Base-by-base conservation (phyloP, 1,284 basidiomycete genomes). In the Trametes hirsuta region DNA sequence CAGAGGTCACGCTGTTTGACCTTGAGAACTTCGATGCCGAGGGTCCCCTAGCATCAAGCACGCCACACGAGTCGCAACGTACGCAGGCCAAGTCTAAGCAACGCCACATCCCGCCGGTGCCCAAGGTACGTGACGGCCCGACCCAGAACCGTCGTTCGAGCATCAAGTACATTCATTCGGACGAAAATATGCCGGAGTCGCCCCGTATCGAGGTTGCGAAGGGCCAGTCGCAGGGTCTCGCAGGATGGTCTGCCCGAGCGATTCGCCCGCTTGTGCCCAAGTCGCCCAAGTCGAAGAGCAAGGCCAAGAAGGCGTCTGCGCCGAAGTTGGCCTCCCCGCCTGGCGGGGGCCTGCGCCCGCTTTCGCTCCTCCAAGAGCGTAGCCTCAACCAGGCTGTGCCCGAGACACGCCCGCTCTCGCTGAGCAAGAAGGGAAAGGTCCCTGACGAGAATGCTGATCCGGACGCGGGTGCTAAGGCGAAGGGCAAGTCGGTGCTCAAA, bases 361-460 rank as follows among this genome's bases (percentile, higher is more conserved):
- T 91, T 65, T 81, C 83, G 37, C 79, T 91, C 66, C 79, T 91
- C 72, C 81, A 84, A 72, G 81, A 86, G 64, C 83, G 83, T 64
- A 76, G 81, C 70, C 66, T 74, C 53, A 84, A 82, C 68, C 65
- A 63, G 53, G 64, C 54, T 61, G 55, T 34, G n/a, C 68, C 62
- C 48, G 74, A 74, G 9, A 84, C 80, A 53, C 82, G 79, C 58
- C 85, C 85, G 63, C 79, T 88, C 59, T 68, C 76, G 66, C 73
- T 87, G 59, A 79, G 79, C 60, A 85, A 84, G 77, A 86, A 79
- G 60, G 71, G 70, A 66, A 77, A 67, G 47, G 55, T 55, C 8
- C 55, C 55, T 25, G 81, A 83, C 67, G 82, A 85, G 72, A 85
- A 79, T 70, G 71, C 66, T 12, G 68, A 67, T 48, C 75, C 75